Percentiles rank a stretch among this genome's conserved stretches.
These are phyloP conservation scores for Pseudogymnoascus sp. DNA, from an alignment of 2,329 filamentous ascomycete species.

Conservation along the genomic window DNA sequence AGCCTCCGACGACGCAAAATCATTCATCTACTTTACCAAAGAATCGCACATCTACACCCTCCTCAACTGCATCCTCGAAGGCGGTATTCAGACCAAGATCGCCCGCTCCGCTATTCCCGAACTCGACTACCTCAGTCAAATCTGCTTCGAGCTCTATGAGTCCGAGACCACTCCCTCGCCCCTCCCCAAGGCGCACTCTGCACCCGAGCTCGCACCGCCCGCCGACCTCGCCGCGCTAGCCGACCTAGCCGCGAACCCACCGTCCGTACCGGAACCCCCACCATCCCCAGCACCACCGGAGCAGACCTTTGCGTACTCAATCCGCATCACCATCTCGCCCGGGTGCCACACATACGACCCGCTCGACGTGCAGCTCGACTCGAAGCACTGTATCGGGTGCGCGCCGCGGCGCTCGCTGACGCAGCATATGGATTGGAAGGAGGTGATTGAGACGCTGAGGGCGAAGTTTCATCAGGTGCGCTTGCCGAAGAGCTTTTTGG, in stretches of 20 bases:
- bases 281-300: conserved; percentile 40
- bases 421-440: conserved; percentile 87
- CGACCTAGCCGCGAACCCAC: neutral
- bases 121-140: conserved; percentile 93
- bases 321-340: conserved; percentile 90
- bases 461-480: conserved; percentile 81
- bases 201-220: conserved; percentile 19
- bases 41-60: conserved; percentile 98
- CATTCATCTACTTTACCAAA: conserved; percentile 98
- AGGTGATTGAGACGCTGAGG: conserved; percentile 89
- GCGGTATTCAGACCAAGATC: conserved; percentile 95
- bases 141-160: conserved; percentile 97
- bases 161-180: conserved; percentile 59
- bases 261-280: conserved; percentile 27
- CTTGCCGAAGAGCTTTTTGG: conserved; percentile 30
- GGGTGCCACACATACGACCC: conserved; percentile 96
- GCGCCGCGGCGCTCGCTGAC: conserved; percentile 86
- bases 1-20: conserved; percentile 86
- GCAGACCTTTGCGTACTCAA: conserved; percentile 83
- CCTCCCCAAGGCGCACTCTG: neutral
- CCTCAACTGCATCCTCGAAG: conserved; percentile 94
- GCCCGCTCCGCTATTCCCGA: conserved; percentile 91
- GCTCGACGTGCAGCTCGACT: conserved; percentile 91
- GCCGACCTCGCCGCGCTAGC: conserved; percentile 23
- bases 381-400: conserved; percentile 91